These are phyloP conservation scores for Leishmania tropica DNA, from an alignment of 208 protist species.

Conservation along the genomic window DNA sequence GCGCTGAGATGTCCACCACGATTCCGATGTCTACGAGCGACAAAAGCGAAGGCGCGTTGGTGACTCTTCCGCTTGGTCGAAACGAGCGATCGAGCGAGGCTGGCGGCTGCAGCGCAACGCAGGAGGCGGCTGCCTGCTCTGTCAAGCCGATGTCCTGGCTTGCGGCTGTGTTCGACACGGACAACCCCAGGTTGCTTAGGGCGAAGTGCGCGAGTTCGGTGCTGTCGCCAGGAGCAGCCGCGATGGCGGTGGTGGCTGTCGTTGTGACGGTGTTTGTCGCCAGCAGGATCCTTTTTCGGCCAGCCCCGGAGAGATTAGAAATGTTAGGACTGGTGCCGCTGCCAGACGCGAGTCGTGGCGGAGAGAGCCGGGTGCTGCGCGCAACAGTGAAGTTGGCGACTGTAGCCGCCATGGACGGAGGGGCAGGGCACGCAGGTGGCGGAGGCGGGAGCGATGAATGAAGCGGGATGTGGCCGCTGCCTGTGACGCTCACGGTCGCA, in stretches of 20 bases:
- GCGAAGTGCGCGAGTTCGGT: constrained; percentile 19
- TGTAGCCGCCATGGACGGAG: background rate
- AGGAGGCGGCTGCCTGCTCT: constrained; percentile 12
- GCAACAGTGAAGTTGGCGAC: background rate
- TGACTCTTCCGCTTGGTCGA: constrained; percentile 3
- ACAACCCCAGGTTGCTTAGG: constrained; percentile 22
- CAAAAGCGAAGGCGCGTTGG: constrained; percentile 14
- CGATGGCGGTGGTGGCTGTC: constrained; percentile 12
- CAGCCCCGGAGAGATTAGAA: constrained; percentile 3
- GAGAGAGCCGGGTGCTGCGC: background rate
- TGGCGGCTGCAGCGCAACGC: constrained; percentile 3
- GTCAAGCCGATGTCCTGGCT: constrained; percentile 15
- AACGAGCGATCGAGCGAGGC: constrained; percentile 2
- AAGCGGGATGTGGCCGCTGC: background rate
- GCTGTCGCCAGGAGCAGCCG: constrained; percentile 13
- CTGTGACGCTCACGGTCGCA: background rate
- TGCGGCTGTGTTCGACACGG: constrained; percentile 8
- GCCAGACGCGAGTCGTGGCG: background rate
- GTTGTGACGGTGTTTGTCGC: constrained; percentile 5
- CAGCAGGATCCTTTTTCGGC: constrained; percentile 16
- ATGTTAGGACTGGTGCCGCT: background rate
- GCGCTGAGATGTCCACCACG: background rate
- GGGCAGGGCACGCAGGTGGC: background rate
- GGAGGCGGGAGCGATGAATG: background rate
- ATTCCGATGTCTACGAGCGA: constrained; percentile 19